Base-by-base conservation (phyloP, 352 stramenopile genomes). In the Pythium insidiosum region DNA sequence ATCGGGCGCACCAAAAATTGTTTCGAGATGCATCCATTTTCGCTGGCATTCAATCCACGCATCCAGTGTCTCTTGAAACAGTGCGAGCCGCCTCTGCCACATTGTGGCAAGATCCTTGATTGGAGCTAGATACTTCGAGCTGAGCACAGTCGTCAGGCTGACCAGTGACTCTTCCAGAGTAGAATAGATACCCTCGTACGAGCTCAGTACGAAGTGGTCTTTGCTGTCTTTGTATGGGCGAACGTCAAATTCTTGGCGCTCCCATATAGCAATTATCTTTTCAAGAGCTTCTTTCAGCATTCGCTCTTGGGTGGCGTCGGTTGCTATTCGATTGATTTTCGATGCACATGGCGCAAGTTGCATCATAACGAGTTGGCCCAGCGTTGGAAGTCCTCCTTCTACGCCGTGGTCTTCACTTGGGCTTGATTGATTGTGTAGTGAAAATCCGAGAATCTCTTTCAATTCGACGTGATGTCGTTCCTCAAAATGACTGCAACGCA, bases 121-220 rank as follows among this genome's bases (percentile, higher is more conserved):
- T 12, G 81, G 83, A 3, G 61, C 53, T 13, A 96, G 61, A 43
- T 92, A 96, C 40, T 92, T 87, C 16, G 84, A 95, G 38, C 73
- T 86, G n/a, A 97, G 42, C 6, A 97, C 66, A 6, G 86, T 79
- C 5, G 89, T 94, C 55, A 96, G 83, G 12, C 61, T 94, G 6
- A 97, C 79, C 10, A 96, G 66, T 0, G 84, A 95, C 45, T 97
- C 89, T 53, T 97, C 89, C 7, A 96, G 53, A 22, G 61, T 72
- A 6, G 79, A 66, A 18, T 92, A 78, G 5, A 96, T 65, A 26
- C 77, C 70, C 23, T 88, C 84, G n/a, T 78, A 67, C 20, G 83
- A 75, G 0, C 71, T 66, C 0, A 97, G 59, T 18, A 97, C 69
- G 47, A 66, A 96, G 42, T 87, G 66, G 35, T 96, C 88, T 47